Percentiles rank a stretch among this genome's conserved stretches.
These are phyloP conservation scores for Clausena lansium DNA, from an alignment of 345 rosid genomes.

Conservation along the genomic window DNA sequence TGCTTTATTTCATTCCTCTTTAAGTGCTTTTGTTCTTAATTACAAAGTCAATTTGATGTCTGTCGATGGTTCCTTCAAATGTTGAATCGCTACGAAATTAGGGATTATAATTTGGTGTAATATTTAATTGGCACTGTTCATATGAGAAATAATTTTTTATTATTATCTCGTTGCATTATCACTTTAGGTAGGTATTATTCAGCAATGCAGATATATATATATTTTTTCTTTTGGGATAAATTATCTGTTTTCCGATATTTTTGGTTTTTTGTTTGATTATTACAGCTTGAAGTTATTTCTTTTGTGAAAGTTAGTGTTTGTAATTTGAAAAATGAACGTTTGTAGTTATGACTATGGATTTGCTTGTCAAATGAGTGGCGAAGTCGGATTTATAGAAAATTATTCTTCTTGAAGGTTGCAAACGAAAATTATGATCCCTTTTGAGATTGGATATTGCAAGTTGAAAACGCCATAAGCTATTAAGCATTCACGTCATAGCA, in stretches of 20 bases:
- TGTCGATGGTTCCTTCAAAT: conserved; percentile 4
- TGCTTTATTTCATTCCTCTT: neutral
- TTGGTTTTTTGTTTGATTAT: neutral
- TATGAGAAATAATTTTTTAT: neutral
- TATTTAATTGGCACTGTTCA: neutral
- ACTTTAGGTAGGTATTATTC: neutral
- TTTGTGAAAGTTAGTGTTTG: neutral
- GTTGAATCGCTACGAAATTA: conserved; percentile 6
- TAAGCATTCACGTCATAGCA: neutral
- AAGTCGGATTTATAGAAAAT: neutral
- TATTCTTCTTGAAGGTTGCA: neutral
- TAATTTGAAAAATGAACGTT: neutral
- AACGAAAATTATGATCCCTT: neutral
- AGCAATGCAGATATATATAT: neutral
- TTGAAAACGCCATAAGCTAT: neutral
- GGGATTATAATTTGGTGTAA: conserved; percentile 6
- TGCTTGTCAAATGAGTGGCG: neutral
- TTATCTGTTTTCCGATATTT: neutral
- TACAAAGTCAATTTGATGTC: neutral
- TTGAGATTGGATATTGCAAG: neutral
- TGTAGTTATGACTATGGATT: neutral
- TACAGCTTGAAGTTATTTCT: neutral
- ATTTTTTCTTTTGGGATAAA: neutral
- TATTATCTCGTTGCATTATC: neutral
- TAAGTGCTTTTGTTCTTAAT: neutral